Percentiles rank a stretch among this genome's conserved stretches.
Conservation (phyloP, 139 green algal species). For the Chlorella ohadii region DNA sequence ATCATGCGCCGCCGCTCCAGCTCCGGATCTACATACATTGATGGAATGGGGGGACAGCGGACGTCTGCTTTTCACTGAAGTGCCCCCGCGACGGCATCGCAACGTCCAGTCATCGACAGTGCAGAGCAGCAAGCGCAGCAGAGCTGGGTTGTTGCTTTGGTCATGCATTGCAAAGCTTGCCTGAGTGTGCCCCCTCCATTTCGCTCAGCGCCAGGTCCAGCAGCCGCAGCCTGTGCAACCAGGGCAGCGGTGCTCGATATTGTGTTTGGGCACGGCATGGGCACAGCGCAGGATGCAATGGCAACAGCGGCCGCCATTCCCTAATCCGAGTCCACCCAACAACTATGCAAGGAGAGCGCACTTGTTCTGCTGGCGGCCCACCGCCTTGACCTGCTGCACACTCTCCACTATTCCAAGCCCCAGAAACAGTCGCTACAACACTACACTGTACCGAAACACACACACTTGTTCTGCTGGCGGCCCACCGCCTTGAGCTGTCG, state of each 20-base stretch:
- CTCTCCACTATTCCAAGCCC: too few species aligned
- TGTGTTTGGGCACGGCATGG: too few species aligned
- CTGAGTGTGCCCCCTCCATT: constrained; percentile 21
- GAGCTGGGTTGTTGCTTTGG: not conserved
- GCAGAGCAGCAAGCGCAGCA: not conserved
- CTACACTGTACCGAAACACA: too few species aligned
- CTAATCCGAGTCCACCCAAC: too few species aligned
- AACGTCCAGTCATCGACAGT: too few species aligned
- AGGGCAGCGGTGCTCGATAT: not conserved
- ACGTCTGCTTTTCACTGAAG: too few species aligned
- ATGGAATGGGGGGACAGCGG: too few species aligned
- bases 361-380: constrained; percentile 45
- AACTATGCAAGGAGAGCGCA: too few species aligned
- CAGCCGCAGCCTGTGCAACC: constrained; percentile 30
- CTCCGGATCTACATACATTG: constrained; percentile 17
- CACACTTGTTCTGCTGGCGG: constrained; percentile 46
- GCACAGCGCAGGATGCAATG: too few species aligned
- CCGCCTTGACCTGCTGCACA: constrained; percentile 25
- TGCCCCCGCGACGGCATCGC: too few species aligned
- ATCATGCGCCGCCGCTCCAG: constrained; percentile 30
- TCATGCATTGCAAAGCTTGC: not conserved
- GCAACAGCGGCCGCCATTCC: too few species aligned
- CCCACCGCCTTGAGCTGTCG: constrained; percentile 33
- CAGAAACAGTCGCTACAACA: too few species aligned
- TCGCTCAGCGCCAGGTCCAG: constrained; percentile 47